Evolutionary conservation across 805 yeast genomes (phyloP).

Genomic region (Barnettozyma vustinii): DNA sequence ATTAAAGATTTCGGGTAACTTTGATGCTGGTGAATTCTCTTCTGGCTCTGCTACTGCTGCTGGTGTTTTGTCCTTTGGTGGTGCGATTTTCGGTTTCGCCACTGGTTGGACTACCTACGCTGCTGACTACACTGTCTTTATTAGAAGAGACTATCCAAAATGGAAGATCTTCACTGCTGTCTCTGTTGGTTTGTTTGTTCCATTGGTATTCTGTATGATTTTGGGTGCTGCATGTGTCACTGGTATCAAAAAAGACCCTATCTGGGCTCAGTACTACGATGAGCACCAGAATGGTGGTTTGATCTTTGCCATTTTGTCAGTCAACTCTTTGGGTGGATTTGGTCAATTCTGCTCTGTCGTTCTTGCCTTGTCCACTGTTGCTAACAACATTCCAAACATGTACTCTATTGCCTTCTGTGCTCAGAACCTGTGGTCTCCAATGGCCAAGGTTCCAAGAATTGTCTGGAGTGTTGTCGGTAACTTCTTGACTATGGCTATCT

Average conservation of each 20-base stretch:
- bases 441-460: slow-evolving; percentile 73
- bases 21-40: slow-evolving; percentile 44
- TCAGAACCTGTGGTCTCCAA: slow-evolving; percentile 76
- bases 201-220: slow-evolving; percentile 66
- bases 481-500: slow-evolving; percentile 72
- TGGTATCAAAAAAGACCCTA: slow-evolving; percentile 45
- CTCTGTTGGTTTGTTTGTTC: slow-evolving; percentile 56
- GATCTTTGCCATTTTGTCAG: slow-evolving; percentile 70
- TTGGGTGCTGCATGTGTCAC: slow-evolving; percentile 85
- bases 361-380: slow-evolving; percentile 78
- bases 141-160: slow-evolving; percentile 59
- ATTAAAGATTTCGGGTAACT: slow-evolving; percentile 60
- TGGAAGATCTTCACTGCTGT: slow-evolving; percentile 59
- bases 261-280: slow-evolving; percentile 46
- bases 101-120: slow-evolving; percentile 95
- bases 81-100: slow-evolving; percentile 80
- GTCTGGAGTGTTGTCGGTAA: slow-evolving; percentile 78
- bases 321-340: slow-evolving; percentile 77
- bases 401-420: slow-evolving; percentile 85
- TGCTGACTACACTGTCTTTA: slow-evolving; percentile 87
- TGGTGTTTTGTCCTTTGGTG: slow-evolving; percentile 72
- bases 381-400: slow-evolving; percentile 92
- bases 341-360: slow-evolving; percentile 88
- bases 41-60: slow-evolving; percentile 72
- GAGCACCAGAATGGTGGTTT: slow-evolving; percentile 72